A percentile compares a stretch with the other conserved stretches of the same genome.
These are phyloP conservation scores for Phialophora verrucosa DNA, from an alignment of 2,329 filamentous ascomycete species.

Conservation along the genomic window DNA sequence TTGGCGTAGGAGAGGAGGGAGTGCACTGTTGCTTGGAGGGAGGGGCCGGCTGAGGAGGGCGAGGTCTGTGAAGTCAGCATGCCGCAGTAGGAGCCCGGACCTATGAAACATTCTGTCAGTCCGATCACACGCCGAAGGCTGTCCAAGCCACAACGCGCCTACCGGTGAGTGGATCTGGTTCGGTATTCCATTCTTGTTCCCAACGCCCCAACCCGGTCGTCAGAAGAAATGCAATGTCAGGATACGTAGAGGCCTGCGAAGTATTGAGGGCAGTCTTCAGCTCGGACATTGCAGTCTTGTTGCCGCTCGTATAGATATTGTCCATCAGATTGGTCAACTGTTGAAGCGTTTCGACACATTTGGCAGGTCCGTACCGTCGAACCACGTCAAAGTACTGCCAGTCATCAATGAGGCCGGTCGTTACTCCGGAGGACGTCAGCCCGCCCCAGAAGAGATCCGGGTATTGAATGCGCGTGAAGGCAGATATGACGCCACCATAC, in stretches of 20 bases:
- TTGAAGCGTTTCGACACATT: constrained; percentile 69
- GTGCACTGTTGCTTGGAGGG: constrained; percentile 4
- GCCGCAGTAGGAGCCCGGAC: constrained; percentile 17
- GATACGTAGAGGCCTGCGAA: constrained; percentile 33
- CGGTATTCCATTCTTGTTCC: constrained; percentile 55
- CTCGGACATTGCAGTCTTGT: constrained; percentile 50
- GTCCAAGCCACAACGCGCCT: background rate
- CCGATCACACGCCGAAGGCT: background rate
- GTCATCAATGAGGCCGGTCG: constrained; percentile 76
- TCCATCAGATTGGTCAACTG: constrained; percentile 65
- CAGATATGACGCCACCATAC: constrained; percentile 79
- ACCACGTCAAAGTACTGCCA: constrained; percentile 68
- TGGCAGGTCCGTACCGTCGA: constrained; percentile 60
- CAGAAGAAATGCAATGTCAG: constrained; percentile 52
- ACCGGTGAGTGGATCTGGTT: constrained; percentile 3
- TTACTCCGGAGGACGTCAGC: constrained; percentile 81
- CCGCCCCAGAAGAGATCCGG: constrained; percentile 78
- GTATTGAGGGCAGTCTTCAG: constrained; percentile 57
- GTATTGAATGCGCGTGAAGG: constrained; percentile 75
- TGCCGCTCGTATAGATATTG: constrained; percentile 56
- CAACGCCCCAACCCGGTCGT: constrained; percentile 55
- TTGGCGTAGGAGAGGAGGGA: constrained; percentile 11
- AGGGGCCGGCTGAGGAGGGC: background rate
- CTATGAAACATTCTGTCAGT: background rate
- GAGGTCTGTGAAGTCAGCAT: constrained; percentile 7